Evolutionary conservation across 2,329 filamentous ascomycete genomes (phyloP).

Genomic region (Sarocladium strictum): DNA sequence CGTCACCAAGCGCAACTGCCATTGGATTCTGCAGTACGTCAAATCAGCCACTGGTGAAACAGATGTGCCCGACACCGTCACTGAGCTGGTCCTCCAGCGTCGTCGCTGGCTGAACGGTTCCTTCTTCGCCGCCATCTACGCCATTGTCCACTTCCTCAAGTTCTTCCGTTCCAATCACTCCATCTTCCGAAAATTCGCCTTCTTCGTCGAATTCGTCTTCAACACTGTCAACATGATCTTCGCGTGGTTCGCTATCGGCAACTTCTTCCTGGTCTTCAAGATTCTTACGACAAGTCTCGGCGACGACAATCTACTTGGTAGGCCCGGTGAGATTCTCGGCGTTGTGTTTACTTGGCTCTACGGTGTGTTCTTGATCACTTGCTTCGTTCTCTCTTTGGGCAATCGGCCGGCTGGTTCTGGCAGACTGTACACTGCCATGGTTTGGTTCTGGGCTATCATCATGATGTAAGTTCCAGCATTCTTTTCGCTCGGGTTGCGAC

Average conservation of each 20-base stretch:
- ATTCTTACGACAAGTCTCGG: slow-evolving; percentile 88
- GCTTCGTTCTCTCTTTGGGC: slow-evolving; percentile 89
- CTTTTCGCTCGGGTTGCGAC: too few species aligned
- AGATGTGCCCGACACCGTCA: slow-evolving; percentile 89
- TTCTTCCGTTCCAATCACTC: slow-evolving; percentile 93
- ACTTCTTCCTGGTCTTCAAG: slow-evolving; percentile 98
- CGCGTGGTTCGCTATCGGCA: slow-evolving; percentile 96
- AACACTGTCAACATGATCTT: slow-evolving; percentile 97
- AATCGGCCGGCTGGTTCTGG: slow-evolving; percentile 94
- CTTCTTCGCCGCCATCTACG: slow-evolving; percentile 96
- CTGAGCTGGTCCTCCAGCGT: slow-evolving; percentile 91
- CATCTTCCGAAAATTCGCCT: slow-evolving; percentile 77
- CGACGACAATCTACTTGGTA: slow-evolving; percentile 61
- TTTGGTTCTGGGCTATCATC: slow-evolving; percentile 95
- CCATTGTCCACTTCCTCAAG: slow-evolving; percentile 90
- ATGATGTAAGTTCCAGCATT: slow-evolving; percentile 64
- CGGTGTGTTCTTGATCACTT: slow-evolving; percentile 83
- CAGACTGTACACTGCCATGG: slow-evolving; percentile 91
- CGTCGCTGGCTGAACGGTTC: slow-evolving; percentile 96
- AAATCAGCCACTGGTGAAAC: slow-evolving; percentile 97
- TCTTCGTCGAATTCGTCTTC: slow-evolving; percentile 89
- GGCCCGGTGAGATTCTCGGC: slow-evolving; percentile 71
- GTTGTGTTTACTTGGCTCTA: slow-evolving; percentile 97
- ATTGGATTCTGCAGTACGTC: slow-evolving; percentile 97
- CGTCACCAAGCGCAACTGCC: slow-evolving; percentile 93